phyloP scores from a whole-genome alignment of 169 alveolate genomes.

The Prorocentrum cordatum region DNA sequence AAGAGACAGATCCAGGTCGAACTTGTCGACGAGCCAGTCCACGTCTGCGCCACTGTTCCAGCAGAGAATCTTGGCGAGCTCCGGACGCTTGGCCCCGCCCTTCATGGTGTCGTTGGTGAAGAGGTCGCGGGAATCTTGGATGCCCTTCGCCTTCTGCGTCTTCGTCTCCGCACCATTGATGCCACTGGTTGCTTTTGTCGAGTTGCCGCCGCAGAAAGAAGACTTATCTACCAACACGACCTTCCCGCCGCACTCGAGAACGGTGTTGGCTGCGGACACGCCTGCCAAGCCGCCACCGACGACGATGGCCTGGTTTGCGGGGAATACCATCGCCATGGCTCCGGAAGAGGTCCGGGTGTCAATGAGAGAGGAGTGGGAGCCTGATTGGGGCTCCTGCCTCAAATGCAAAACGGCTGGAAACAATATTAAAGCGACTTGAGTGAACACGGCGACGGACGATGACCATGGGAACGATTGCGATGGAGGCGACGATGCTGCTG shows the following conservation, averaged over 20 bases:
- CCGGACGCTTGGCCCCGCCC: slow-evolving; percentile 59
- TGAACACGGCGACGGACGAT: too few relatives aligned
- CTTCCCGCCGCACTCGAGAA: slow-evolving; percentile 56
- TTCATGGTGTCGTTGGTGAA: slow-evolving; percentile 67
- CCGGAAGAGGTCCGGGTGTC: too few relatives aligned
- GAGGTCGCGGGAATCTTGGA: slow-evolving; percentile 45
- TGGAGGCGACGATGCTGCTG: too few relatives aligned
- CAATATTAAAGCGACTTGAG: too few relatives aligned
- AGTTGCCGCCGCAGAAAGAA: slow-evolving; percentile 76
- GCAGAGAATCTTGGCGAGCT: slow-evolving; percentile 37
- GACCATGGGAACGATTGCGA: too few relatives aligned
- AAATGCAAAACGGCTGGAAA: too few relatives aligned
- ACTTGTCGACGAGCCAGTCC: too few relatives aligned
- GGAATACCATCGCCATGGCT: slow-evolving; percentile 4
- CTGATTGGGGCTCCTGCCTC: too few relatives aligned
- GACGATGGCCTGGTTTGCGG: slow-evolving; percentile 29
- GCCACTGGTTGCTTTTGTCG: slow-evolving; percentile 73
- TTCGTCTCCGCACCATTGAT: slow-evolving; percentile 70
- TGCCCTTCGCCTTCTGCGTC: slow-evolving; percentile 65
- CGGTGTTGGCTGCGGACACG: slow-evolving; percentile 69
- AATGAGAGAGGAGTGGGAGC: too few relatives aligned
- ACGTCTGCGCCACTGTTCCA: slow-evolving; percentile 29
- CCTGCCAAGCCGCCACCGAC: slow-evolving; percentile 63
- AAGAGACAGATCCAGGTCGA: too few relatives aligned
- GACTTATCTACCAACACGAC: slow-evolving; percentile 64